A percentile compares a stretch with the other conserved stretches of the same genome.
phyloP scores from a whole-genome alignment of 176 grass and related monocot species.

The Cymbopogon citratus region DNA sequence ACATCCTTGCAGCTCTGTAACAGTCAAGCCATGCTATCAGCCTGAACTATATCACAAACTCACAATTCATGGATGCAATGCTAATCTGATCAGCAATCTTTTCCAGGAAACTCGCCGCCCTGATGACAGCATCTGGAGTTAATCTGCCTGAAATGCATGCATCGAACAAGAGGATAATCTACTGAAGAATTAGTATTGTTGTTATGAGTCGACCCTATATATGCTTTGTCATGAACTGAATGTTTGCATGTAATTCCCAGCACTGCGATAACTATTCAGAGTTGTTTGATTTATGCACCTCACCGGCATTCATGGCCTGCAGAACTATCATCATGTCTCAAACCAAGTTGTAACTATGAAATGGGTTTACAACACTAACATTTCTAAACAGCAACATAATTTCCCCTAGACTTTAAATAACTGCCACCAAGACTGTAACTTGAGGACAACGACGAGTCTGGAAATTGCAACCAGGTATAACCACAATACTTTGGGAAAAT shows the following conservation, averaged over 20 bases:
- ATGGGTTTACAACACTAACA: not conserved
- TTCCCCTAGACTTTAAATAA: not conserved
- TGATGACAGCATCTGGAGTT: constrained; percentile 27
- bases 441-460: not conserved
- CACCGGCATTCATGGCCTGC: not conserved
- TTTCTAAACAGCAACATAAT: not conserved
- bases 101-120: constrained; percentile 17
- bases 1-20: not conserved
- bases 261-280: not conserved
- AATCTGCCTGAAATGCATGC: not conserved
- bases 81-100: not conserved
- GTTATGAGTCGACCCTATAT: not conserved
- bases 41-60: not conserved
- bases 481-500: not conserved
- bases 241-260: not conserved
- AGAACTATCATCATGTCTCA: not conserved
- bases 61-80: not conserved
- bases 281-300: not conserved
- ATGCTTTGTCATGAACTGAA: constrained; percentile 20
- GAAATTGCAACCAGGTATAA: not conserved
- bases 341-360: not conserved
- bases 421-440: not conserved
- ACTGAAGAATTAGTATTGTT: not conserved
- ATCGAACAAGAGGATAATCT: not conserved
- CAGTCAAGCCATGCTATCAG: not conserved